These are phyloP conservation scores for Trichoderma endophyticum DNA, from an alignment of 2,329 filamentous ascomycete species.

Conservation along the genomic window DNA sequence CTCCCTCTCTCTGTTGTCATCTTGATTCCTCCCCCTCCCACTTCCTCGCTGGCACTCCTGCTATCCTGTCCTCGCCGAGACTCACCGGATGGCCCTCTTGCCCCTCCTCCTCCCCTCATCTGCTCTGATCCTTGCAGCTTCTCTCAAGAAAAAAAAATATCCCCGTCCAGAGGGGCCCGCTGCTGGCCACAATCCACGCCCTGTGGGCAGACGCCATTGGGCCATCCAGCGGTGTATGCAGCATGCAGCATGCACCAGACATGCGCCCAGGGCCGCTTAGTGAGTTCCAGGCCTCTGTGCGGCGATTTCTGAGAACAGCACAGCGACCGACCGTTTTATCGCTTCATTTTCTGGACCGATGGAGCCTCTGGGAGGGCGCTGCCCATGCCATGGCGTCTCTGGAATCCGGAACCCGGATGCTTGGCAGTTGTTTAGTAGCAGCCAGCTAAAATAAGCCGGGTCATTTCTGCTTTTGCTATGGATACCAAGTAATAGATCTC, in stretches of 20 bases:
- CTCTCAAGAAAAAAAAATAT: not conserved
- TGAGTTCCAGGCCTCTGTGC: conserved; percentile 14
- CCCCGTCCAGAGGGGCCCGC: not conserved
- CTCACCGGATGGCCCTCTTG: conserved; percentile 13
- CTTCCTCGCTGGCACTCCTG: not conserved
- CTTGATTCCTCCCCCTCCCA: not conserved
- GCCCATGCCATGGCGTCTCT: not conserved
- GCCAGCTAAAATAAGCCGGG: not conserved
- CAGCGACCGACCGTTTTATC: not conserved
- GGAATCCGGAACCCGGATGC: conserved; percentile 6
- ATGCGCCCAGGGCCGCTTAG: conserved; percentile 14
- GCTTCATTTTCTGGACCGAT: not conserved
- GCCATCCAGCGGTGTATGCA: conserved; percentile 14
- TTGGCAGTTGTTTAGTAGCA: not conserved
- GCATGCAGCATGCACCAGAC: conserved; percentile 10
- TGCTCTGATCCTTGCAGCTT: conserved; percentile 12
- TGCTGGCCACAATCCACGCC: conserved; percentile 10
- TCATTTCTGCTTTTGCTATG: not conserved
- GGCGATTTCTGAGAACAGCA: conserved; percentile 13
- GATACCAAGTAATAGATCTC: not conserved
- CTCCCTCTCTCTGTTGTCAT: not conserved
- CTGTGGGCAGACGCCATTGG: conserved; percentile 9
- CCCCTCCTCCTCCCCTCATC: conserved; percentile 15
- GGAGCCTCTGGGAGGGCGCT: not conserved
- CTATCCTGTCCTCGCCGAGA: conserved; percentile 1